Percentiles rank a stretch among this genome's conserved stretches.
These are phyloP conservation scores for cucumber (Cucumis sativus) DNA, from an alignment of 306 rosid genomes.

Conservation along the genomic window Cucumber_9930_V3 NC_026659.2:4258001-4258500, in stretches of 20 bases:
- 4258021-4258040: conserved; percentile 36
- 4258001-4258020: conserved; percentile 43
- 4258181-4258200: not conserved
- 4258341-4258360: too few relatives aligned
- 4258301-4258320: too few relatives aligned
- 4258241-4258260: not conserved
- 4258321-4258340: too few relatives aligned
- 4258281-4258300: too few relatives aligned
- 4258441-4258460: too few relatives aligned
- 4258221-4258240: not conserved
- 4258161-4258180: conserved; percentile 28
- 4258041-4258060: conserved; percentile 78
- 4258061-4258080: conserved; percentile 67
- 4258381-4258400: too few relatives aligned
- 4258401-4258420: too few relatives aligned
- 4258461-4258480: too few relatives aligned
- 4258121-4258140: conserved; percentile 25
- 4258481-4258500: too few relatives aligned
- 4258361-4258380: too few relatives aligned
- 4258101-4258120: conserved; percentile 33
- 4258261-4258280: too few relatives aligned
- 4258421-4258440: too few relatives aligned
- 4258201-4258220: not conserved
- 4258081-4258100: conserved; percentile 65
- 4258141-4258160: conserved; percentile 56